These are phyloP conservation scores for Calonectria pauciramosa DNA, from an alignment of 2,329 filamentous ascomycete species.

Conservation along the genomic window DNA sequence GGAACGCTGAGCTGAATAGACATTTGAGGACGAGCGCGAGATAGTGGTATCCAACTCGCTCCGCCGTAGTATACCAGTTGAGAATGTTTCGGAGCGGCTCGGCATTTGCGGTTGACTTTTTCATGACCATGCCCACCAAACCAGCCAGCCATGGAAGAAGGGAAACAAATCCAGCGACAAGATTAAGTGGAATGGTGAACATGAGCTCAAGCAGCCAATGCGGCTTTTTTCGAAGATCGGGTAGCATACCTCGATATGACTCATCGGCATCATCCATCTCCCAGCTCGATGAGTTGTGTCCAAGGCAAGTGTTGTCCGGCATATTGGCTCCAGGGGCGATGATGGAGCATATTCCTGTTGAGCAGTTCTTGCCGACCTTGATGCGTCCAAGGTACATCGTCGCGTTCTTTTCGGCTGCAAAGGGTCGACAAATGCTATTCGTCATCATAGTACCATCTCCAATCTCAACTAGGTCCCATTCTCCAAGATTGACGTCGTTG, in stretches of 20 bases:
- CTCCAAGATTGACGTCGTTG: conserved; percentile 60
- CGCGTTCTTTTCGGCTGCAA: conserved; percentile 69
- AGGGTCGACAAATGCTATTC: conserved; percentile 63
- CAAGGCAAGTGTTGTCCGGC: conserved; percentile 65
- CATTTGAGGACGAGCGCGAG: conserved; percentile 59
- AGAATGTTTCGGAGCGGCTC: conserved; percentile 58
- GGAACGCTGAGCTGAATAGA: conserved; percentile 58
- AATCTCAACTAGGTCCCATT: conserved; percentile 70
- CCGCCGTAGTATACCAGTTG: conserved; percentile 62
- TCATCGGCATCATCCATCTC: conserved; percentile 63
- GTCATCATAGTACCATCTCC: conserved; percentile 63
- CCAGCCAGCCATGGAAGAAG: conserved; percentile 61
- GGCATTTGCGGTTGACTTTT: conserved; percentile 48
- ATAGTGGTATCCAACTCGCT: conserved; percentile 65
- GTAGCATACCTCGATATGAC: conserved; percentile 59
- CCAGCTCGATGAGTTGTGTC: conserved; percentile 70
- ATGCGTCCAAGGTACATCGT: conserved; percentile 69
- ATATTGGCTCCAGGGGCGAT: conserved; percentile 64
- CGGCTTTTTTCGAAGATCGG: conserved; percentile 54
- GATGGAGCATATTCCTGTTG: conserved; percentile 62
- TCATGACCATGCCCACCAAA: conserved; percentile 60
- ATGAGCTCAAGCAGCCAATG: conserved; percentile 61
- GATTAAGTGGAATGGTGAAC: conserved; percentile 57
- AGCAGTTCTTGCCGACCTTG: conserved; percentile 61
- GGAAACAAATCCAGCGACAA: conserved; percentile 57